These are phyloP conservation scores for Amanita pseudoporphyria DNA, from an alignment of 768 basidiomycete genomes.

Conservation along the genomic window DNA sequence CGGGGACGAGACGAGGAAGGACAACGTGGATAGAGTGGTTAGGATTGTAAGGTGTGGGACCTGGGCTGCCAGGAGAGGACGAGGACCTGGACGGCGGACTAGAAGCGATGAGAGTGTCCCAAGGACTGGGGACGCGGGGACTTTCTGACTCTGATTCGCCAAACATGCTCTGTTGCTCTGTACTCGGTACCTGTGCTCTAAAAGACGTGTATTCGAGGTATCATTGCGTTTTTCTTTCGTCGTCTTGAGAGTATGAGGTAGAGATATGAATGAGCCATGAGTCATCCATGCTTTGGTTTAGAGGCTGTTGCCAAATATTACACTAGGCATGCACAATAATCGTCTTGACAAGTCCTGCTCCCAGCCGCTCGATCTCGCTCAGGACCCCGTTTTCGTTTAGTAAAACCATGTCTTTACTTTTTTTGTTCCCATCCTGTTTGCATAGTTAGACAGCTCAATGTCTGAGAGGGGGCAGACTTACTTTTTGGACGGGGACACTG, in stretches of 20 bases:
- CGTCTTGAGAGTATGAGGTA: background rate
- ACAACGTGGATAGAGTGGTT: background rate
- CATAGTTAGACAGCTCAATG: background rate
- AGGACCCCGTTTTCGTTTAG: conserved; percentile 63
- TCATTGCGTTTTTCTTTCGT: conserved; percentile 14
- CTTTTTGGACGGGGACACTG: conserved; percentile 43
- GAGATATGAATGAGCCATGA: background rate
- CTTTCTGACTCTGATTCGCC: conserved; percentile 78
- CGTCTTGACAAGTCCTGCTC: conserved; percentile 52
- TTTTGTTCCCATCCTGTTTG: conserved; percentile 26
- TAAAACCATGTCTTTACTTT: conserved; percentile 50
- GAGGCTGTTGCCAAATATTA: conserved; percentile 1
- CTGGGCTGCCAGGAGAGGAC: conserved; percentile 18
- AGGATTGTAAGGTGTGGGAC: background rate
- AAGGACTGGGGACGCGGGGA: conserved; percentile 71
- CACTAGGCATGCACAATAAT: conserved; percentile 22
- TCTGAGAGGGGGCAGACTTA: conserved; percentile 10
- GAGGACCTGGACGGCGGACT: conserved; percentile 25
- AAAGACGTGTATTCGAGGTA: conserved; percentile 20
- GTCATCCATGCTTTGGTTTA: conserved; percentile 1
- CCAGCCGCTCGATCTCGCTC: conserved; percentile 69
- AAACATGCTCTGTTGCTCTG: conserved; percentile 56
- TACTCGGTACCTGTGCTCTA: no score
- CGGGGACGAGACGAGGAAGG: conserved; percentile 63
- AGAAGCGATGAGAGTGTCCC: conserved; percentile 64